phyloP scores from a whole-genome alignment of 1,139 yeast species.

The Hyphopichia fennica region DNA sequence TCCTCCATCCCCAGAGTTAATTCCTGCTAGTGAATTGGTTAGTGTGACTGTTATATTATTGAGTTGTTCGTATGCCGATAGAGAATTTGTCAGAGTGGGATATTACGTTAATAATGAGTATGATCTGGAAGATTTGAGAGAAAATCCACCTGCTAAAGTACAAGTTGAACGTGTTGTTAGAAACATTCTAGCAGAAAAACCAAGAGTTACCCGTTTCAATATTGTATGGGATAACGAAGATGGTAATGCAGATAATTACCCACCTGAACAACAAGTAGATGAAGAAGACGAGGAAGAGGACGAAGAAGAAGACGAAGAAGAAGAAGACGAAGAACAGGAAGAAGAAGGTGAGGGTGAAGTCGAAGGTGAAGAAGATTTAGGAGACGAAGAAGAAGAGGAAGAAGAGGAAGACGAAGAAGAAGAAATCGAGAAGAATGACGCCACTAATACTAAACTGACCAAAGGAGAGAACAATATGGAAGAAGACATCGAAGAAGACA shows the following conservation, averaged over 20 bases:
- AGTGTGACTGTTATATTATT: slow-evolving; percentile 90
- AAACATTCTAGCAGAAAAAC: slow-evolving; percentile 94
- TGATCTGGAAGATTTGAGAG: slow-evolving; percentile 87
- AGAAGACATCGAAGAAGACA: slow-evolving; percentile 11
- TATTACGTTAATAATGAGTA: slow-evolving; percentile 97
- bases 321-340: slow-evolving; percentile 55
- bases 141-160: slow-evolving; percentile 91
- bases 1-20: slow-evolving; percentile 93
- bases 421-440: slow-evolving; percentile 27
- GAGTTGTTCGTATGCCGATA: slow-evolving; percentile 88
- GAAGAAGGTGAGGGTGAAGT: slow-evolving; percentile 53
- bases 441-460: slow-evolving; percentile 3
- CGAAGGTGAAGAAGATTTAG: slow-evolving; percentile 45
- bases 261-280: slow-evolving; percentile 52
- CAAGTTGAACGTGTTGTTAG: slow-evolving; percentile 94
- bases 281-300: slow-evolving; percentile 57
- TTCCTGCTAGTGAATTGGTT: slow-evolving; percentile 93
- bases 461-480: slow-evolving; percentile 6
- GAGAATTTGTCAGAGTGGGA: slow-evolving; percentile 96
- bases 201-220: slow-evolving; percentile 93
- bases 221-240: slow-evolving; percentile 88
- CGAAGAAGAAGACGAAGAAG: slow-evolving; percentile 59
- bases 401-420: slow-evolving; percentile 10
- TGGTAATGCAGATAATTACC: slow-evolving; percentile 66
- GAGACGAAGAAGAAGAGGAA: slow-evolving; percentile 39